Base-by-base conservation (phyloP, 208 protist genomes). In the Trypanosoma scelopori region DNA sequence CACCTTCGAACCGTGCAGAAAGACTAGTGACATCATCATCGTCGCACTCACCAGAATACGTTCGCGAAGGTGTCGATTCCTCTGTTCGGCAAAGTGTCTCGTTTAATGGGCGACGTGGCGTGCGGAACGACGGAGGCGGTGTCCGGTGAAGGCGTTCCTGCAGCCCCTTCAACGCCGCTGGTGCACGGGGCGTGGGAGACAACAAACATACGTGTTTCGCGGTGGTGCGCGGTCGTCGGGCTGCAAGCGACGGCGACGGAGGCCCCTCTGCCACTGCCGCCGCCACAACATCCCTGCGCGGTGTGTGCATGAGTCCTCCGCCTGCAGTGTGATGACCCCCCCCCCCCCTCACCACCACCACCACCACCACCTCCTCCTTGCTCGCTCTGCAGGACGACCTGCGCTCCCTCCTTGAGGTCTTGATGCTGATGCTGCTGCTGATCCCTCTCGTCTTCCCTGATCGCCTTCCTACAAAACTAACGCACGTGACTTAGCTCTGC, bases 1-100 rank as follows among this genome's bases (percentile, higher is more conserved):
- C 60, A 35, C 7, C 30, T 27, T 65, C 48, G 2, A 65, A 35
- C 7, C 48, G 15, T 56, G 48, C 49, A 32, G 60, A 65, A 0
- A 65, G 47, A 27, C 41, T 43, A 28, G 37, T 28, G 15, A 41
- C 25, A 52, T 41, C 57, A 51, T 22, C 13, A 5, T 22, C 43
- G 9, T 35, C 25, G 16, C 3, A 11, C 4, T 20, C 12, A 0
- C 5, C 0, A 47, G 46, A 65, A 0, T 3, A 37, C 32, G 60
- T 56, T 22, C 32, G 60, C n/a, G 47, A 3, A 23, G 55, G 30
- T 22, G 47, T 46, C 22, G 18, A 23, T 25, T 51, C 35, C 28
- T 56, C 47, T 5, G 60, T 55, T 32, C 32, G 30, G 32, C 1
- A 25, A 13, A 56, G 16, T 12, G 20, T 16, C 15, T 55, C 46